Base-by-base conservation (phyloP, 805 yeast genomes). In the Grigorovia humatica region DNA sequence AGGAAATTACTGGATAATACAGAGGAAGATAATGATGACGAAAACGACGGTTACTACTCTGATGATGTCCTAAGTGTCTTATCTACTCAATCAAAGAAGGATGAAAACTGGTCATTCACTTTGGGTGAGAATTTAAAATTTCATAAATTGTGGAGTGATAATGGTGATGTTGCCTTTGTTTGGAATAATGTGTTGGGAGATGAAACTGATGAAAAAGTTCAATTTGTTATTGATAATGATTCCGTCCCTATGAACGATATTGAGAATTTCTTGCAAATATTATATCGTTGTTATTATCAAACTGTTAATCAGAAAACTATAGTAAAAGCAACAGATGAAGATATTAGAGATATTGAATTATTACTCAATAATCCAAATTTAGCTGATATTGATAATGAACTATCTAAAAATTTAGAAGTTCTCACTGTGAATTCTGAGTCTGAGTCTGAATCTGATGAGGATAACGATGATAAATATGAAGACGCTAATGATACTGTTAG, bases 151-250 rank as follows among this genome's bases (percentile, higher is more conserved):
- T 72, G 77, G 52, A 76, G 77, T 50, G 67, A 72, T 43, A 78
- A 79, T 41, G 85, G 83, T 1, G 70, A 76, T 4, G 69, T 74
- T 43, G 80, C 82, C 1, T 76, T 91, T 29, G 73, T 83, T 0
- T 91, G 98, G 98, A 74, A 70, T 13, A 96, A 93, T 65, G 63
- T 80, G 41, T 81, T 81, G 45, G 96, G 96, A n/a, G 96, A 90
- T 60, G 76, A 78, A 15, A 74, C 75, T 5, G 96, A 88, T 23
- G 97, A 90, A 61, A 70, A 74, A 55, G 88, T 84, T 66, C 95
- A 89, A 67, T 90, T 87, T 68, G 75, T 85, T 20, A 79, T 88
- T 48, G 87, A 81, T 54, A 76, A 75, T 47, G 75, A 76, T 13
- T 38, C 42, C 13, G 78, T 82, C n/a, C 71, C 79, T 9, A 57